Evolutionary conservation across 2,329 filamentous ascomycete genomes (phyloP).

Genomic region (Colletotrichum graminicola): DNA sequence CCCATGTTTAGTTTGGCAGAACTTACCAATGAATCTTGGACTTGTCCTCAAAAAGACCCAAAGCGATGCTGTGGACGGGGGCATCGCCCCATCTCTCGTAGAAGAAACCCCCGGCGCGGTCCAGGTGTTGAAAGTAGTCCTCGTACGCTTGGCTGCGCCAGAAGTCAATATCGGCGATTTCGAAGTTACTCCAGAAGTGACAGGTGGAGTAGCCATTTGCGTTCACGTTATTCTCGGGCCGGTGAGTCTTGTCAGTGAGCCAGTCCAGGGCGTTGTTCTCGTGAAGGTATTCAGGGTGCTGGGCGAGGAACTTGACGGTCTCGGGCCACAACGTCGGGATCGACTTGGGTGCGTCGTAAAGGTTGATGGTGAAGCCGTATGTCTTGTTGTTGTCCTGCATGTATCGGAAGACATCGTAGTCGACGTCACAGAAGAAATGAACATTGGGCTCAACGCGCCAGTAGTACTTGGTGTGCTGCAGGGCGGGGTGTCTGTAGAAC

Average conservation of each 20-base stretch:
- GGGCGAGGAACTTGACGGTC: constrained; percentile 88
- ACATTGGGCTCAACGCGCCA: constrained; percentile 99
- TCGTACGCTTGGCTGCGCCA: constrained; percentile 92
- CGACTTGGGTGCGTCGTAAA: constrained; percentile 91
- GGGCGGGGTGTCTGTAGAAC: constrained; percentile 95
- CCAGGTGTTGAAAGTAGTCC: constrained; percentile 95
- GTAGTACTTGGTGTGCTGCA: constrained; percentile 88
- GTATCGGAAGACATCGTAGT: constrained; percentile 98
- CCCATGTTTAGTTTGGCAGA: neutral
- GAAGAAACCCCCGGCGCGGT: constrained; percentile 95
- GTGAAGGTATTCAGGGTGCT: constrained; percentile 84
- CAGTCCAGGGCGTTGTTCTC: constrained; percentile 88
- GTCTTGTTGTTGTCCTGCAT: constrained; percentile 99
- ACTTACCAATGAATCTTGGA: constrained; percentile 92
- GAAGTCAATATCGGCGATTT: constrained; percentile 93
- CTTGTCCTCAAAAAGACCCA: constrained; percentile 92
- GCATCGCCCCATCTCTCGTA: constrained; percentile 99
- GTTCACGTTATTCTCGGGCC: constrained; percentile 82
- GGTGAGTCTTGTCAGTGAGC: constrained; percentile 81
- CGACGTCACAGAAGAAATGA: constrained; percentile 98
- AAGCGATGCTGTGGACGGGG: constrained; percentile 92
- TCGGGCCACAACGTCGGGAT: constrained; percentile 96
- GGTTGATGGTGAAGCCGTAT: constrained; percentile 97
- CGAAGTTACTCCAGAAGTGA: constrained; percentile 99
- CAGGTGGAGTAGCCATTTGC: constrained; percentile 97